A percentile compares a stretch with the other conserved stretches of the same genome.
phyloP scores from a whole-genome alignment of 331 rosid genomes.

The Pyracantha coccinea region DNA sequence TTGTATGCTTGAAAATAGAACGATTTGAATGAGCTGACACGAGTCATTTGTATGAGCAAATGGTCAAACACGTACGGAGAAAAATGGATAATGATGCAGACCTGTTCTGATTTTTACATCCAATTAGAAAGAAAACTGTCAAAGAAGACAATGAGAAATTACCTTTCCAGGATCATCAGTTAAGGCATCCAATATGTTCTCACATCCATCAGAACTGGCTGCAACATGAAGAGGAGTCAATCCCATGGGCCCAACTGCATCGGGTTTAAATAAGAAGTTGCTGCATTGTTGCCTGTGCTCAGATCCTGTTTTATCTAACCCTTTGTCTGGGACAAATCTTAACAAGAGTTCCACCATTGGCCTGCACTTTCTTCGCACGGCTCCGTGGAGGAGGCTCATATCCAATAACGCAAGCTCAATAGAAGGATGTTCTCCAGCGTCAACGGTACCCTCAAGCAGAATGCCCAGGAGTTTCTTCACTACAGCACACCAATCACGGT shows the following conservation, averaged over 20 bases:
- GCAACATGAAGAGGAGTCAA: conserved; percentile 87
- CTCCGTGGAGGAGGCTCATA: conserved; percentile 67
- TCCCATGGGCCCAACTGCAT: conserved; percentile 55
- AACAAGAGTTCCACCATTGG: conserved; percentile 65
- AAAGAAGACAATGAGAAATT: conserved; percentile 14
- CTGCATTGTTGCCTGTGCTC: conserved; percentile 22
- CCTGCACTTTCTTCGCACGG: conserved; percentile 64
- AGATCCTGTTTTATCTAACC: conserved; percentile 18
- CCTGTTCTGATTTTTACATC: neutral
- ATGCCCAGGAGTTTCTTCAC: conserved; percentile 55
- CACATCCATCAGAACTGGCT: conserved; percentile 59
- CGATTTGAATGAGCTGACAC: neutral
- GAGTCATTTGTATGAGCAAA: neutral
- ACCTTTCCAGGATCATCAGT: conserved; percentile 74
- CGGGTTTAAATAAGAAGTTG: conserved; percentile 57
- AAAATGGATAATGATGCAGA: neutral
- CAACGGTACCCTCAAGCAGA: conserved; percentile 56
- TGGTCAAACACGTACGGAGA: neutral
- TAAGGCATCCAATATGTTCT: conserved; percentile 61
- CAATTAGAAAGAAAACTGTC: neutral
- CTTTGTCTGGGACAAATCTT: conserved; percentile 38
- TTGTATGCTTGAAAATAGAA: neutral
- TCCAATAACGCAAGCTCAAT: conserved; percentile 47
- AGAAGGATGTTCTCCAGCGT: conserved; percentile 41
- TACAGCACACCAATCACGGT: conserved; percentile 86